Evolutionary conservation across 768 basidiomycete species (phyloP), one percentile per base, ranked within the genome.

Genomic region (Kwoniella dendrophila): DNA sequence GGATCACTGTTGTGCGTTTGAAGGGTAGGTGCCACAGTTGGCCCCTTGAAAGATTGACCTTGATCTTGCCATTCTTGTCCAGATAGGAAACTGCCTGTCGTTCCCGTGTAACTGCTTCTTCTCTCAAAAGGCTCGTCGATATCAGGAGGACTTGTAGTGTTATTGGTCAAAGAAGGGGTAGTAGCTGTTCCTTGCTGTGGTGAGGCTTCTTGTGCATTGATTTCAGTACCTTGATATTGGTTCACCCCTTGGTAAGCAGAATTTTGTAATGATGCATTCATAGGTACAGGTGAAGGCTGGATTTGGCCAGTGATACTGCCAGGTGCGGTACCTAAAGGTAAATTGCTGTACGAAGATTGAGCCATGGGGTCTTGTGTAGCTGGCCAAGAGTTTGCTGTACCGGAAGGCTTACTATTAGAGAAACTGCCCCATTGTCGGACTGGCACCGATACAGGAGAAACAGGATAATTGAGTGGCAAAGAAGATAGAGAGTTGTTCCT

Each of bases 161-260:
- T 64, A 50, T 65, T 73, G 22, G 69, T 71, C 24, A 75, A 51
- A 2, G 69, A 68, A 8, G 73, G 73, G 10, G 73, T 75, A 7
- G 66, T 54, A 2, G 64, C 71, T 8, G 66, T 22, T 33, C 30
- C 32, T 10, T 64, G 43, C 7, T 50, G 59, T 14, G 65, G 62
- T 1, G 59, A 64, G n/a, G 34, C 41, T 24, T 29, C 40, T 33
- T 16, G 52, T 30, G 57, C n/a, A n/a, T 20, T 22, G 24, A 12
- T 32, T 11, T 33, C 14, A 14, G 18, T 33, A 12, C 20, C 51
- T n/a, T 12, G 51, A n/a, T 44, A 44, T 0, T 20, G 38, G n/a
- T 36, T 27, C 18, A 26, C 14, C 27, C n/a, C 27, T 34, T 56
- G 44, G 20, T 45, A 44, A 32, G 29, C n/a, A 16, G 56, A 11